These are phyloP conservation scores for Colletotrichum chlorophyti DNA, from an alignment of 2,329 filamentous ascomycete genomes.

Conservation along the genomic window DNA sequence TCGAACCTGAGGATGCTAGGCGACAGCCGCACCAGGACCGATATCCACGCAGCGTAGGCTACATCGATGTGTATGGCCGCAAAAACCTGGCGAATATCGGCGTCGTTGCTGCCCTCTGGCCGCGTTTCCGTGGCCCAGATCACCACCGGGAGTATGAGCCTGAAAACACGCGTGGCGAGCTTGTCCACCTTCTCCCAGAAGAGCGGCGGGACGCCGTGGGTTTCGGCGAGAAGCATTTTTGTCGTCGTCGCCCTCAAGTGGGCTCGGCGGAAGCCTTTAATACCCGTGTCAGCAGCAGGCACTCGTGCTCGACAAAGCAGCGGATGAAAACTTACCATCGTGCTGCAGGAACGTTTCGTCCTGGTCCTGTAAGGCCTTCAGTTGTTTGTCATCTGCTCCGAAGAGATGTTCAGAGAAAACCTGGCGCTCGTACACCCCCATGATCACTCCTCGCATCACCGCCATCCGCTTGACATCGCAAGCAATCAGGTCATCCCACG, in stretches of 20 bases:
- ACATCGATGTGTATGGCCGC: constrained; percentile 36
- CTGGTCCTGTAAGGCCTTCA: constrained; percentile 30
- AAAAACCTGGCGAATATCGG: constrained; percentile 11
- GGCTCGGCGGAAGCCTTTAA: constrained; percentile 41
- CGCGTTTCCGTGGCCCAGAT: constrained; percentile 25
- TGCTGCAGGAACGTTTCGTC: constrained; percentile 34
- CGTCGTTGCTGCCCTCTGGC: neutral
- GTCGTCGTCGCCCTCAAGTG: constrained; percentile 35
- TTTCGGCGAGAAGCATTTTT: constrained; percentile 32
- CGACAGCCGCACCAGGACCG: constrained; percentile 35
- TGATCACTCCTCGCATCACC: constrained; percentile 38
- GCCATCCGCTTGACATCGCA: constrained; percentile 31
- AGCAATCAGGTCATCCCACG: constrained; percentile 38
- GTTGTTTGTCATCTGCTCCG: constrained; percentile 37
- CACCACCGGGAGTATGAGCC: constrained; percentile 35
- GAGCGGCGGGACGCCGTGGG: constrained; percentile 29
- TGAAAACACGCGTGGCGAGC: constrained; percentile 31
- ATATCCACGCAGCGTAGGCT: constrained; percentile 39
- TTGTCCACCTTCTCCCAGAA: constrained; percentile 42
- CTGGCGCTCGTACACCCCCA: constrained; percentile 35
- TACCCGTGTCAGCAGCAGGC: too few relatives aligned
- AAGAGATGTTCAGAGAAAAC: constrained; percentile 40
- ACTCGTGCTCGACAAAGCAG: too few relatives aligned
- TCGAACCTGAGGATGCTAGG: constrained; percentile 31
- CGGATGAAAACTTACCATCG: constrained; percentile 38